Base-by-base conservation (phyloP, 1,284 basidiomycete species). In the Trichosporon coremiiforme region DNA sequence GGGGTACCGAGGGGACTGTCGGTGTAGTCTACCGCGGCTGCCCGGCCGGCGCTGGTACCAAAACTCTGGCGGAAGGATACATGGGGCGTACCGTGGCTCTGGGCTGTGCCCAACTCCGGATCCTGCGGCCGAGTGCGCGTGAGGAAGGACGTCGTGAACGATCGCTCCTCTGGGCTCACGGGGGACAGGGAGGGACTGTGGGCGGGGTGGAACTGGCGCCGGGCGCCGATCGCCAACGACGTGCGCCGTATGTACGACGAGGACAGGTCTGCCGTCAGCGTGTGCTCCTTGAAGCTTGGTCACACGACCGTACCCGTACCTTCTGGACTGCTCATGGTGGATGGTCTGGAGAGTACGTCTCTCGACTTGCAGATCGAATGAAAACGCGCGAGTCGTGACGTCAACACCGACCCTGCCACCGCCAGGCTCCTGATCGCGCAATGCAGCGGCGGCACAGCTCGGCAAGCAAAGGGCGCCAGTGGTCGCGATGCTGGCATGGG, bases 221-320 rank as follows among this genome's bases (percentile, higher is more conserved):
- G 72, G 13, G 74, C 74, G 4, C 72, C 68, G 15, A 75, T 69
- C 22, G 75, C 75, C 22, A 76, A 70, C 22, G 71, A 71, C 22
- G 66, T 69, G 57, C 67, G 67, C 31, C 68, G 65, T 53, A 71
- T 67, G 45, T 50, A 38, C 15, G 67, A 29, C 2, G 67, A 29
- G 36, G 63, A 41, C 38, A 64, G 63, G 36, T 38, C 22, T 22
- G 25, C 63, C 35, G 29, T 25, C 25, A 25, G 25, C 25, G 25
- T 25, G 25, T 25, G 25, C 25, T 25, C 25, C 25, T 25, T 29
- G 31, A 2, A 2, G 25, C 25, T 5, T n/a, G 57, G 10, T 33
- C 57, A 20, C 29, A 35, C 57, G 57, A 35, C 57, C 25, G 25
- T 25, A 25, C 25, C 25, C 31, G 12, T 33, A 62, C 57, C 57